phyloP scores from a whole-genome alignment of 2,329 filamentous ascomycete species.

The Teratosphaeria viscida region DNA sequence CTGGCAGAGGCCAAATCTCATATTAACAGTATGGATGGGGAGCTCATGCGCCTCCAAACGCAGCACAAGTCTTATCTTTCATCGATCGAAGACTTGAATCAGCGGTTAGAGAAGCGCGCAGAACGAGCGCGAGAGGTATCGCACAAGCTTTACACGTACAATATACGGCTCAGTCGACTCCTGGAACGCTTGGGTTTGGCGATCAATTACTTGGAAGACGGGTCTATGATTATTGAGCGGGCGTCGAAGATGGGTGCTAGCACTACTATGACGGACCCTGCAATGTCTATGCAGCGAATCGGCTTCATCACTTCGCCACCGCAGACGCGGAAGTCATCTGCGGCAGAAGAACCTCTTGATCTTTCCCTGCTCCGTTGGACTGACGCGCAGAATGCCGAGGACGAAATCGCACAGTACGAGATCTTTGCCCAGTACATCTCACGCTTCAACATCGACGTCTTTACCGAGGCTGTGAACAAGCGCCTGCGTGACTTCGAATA shows the following conservation, averaged over 20 bases:
- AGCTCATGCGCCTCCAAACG: conserved; percentile 58
- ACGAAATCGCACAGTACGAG: conserved; percentile 63
- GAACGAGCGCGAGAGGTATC: conserved; percentile 72
- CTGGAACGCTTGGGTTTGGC: conserved; percentile 81
- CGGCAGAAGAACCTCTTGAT: conserved; percentile 20
- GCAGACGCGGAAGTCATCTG: conserved; percentile 44
- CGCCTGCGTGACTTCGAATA: conserved; percentile 89
- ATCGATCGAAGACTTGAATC: conserved; percentile 36
- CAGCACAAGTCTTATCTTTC: conserved; percentile 48
- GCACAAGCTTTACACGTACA: conserved; percentile 70
- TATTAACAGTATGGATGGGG: conserved; percentile 64
- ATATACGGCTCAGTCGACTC: conserved; percentile 71
- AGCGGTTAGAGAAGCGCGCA: conserved; percentile 59
- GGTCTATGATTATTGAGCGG: conserved; percentile 63
- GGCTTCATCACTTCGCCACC: conserved; percentile 48
- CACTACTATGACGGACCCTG: conserved; percentile 32
- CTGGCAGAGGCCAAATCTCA: conserved; percentile 67
- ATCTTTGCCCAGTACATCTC: conserved; percentile 64
- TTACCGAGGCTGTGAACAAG: conserved; percentile 75
- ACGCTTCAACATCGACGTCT: conserved; percentile 72
- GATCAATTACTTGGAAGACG: conserved; percentile 60
- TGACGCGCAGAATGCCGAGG: conserved; percentile 52
- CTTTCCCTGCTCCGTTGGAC: conserved; percentile 73
- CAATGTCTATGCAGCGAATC: conserved; percentile 40
- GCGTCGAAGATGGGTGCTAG: conserved; percentile 46